phyloP scores from a whole-genome alignment of 257 asterid genomes.

The Nicotiana tabacum region DNA sequence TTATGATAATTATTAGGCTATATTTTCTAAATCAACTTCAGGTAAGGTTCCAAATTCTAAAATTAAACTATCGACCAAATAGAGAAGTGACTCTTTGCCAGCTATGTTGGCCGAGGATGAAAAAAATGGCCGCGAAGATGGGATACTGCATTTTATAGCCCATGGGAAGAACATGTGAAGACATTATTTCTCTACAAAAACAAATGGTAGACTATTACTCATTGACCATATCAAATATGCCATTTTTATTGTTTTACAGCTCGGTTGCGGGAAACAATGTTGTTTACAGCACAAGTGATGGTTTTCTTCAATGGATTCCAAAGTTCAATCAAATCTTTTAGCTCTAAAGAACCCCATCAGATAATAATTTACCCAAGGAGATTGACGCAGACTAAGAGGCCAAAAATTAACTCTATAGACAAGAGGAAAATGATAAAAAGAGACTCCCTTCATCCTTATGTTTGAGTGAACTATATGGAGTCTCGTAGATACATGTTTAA shows the following conservation, averaged over 20 bases:
- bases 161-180: background rate
- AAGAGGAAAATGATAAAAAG: background rate
- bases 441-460: background rate
- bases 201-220: background rate
- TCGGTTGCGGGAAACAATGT: background rate
- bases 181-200: background rate
- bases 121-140: background rate
- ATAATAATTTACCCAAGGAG: background rate
- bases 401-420: background rate
- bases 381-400: background rate
- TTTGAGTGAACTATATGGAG: background rate
- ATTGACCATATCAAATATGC: background rate
- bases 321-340: slow-evolving; percentile 5
- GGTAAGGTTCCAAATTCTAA: background rate
- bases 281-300: background rate
- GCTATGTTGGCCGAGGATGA: background rate
- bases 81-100: background rate
- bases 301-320: background rate
- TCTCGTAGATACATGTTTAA: background rate
- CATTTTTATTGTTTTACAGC: background rate
- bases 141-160: background rate
- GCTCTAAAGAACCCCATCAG: background rate
- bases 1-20: background rate
- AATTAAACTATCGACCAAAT: background rate
- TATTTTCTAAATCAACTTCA: background rate